phyloP scores from a whole-genome alignment of 768 basidiomycete species.

The Scleroderma citrinum region DNA sequence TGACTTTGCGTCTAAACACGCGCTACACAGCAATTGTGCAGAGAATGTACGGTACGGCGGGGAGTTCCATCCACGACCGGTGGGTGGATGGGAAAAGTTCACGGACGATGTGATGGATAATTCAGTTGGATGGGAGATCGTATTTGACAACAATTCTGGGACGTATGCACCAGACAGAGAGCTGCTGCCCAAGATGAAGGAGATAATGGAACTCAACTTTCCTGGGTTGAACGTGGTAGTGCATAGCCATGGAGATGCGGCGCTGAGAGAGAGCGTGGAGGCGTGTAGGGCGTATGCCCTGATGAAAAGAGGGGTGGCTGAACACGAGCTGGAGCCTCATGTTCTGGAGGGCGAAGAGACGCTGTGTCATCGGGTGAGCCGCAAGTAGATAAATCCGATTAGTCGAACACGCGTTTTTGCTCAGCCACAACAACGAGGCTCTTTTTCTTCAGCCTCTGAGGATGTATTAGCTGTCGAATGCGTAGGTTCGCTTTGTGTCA shows the following conservation, averaged over 20 bases:
- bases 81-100: constrained; percentile 63
- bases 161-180: constrained; percentile 72
- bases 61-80: constrained; percentile 73
- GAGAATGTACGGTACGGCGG: constrained; percentile 65
- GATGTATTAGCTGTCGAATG: constrained; percentile 22
- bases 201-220: constrained; percentile 70
- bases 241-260: constrained; percentile 50
- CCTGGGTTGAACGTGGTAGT: constrained; percentile 53
- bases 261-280: constrained; percentile 51
- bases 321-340: constrained; percentile 63
- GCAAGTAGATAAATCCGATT: neutral
- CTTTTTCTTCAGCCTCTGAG: constrained; percentile 9
- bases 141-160: constrained; percentile 83
- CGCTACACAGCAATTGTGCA: constrained; percentile 72
- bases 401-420: constrained; percentile 12
- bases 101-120: constrained; percentile 47
- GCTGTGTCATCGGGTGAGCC: constrained; percentile 30
- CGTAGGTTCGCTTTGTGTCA: neutral
- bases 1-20: constrained; percentile 83
- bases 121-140: constrained; percentile 68
- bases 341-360: constrained; percentile 48
- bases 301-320: constrained; percentile 49
- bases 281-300: constrained; percentile 65
- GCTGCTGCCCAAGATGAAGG: constrained; percentile 55
- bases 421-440: constrained; percentile 32